Evolutionary conservation across 2,329 filamentous ascomycete genomes (phyloP).

Genomic region (Epichloe scottii): DNA sequence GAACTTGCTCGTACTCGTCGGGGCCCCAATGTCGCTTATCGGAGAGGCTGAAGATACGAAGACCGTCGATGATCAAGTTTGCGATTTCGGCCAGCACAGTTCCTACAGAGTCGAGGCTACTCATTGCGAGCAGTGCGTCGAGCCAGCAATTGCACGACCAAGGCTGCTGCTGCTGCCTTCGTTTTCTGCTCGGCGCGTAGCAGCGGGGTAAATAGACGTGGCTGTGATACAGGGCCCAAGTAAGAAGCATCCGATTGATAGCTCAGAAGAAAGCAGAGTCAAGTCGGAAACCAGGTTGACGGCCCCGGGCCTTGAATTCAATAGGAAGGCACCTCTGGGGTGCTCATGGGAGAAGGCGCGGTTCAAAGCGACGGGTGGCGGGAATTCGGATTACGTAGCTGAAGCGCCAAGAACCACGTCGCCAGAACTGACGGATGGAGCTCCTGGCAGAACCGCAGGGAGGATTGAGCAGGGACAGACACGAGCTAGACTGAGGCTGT

Average conservation of each 20-base stretch:
- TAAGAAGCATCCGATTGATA: background rate
- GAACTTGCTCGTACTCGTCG: constrained; percentile 47
- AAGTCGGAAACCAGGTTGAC: background rate
- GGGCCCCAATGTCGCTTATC: constrained; percentile 46
- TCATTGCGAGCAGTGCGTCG: constrained; percentile 15
- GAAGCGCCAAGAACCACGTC: background rate
- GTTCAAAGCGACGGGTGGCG: background rate
- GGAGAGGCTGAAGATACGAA: constrained; percentile 41
- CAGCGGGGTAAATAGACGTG: background rate
- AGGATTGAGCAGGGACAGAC: no score
- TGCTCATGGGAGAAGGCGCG: background rate
- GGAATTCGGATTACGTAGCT: background rate
- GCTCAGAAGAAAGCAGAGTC: background rate
- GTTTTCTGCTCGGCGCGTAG: background rate
- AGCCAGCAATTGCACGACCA: background rate
- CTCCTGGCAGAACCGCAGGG: background rate
- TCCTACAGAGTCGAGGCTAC: constrained; percentile 40
- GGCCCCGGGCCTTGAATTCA: background rate
- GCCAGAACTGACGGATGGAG: background rate
- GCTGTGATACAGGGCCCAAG: background rate
- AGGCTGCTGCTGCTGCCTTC: background rate
- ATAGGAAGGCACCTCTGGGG: background rate
- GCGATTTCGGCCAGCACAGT: constrained; percentile 46
- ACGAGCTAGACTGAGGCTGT: no score
- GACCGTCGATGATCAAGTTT: constrained; percentile 36